A percentile compares a stretch with the other conserved stretches of the same genome.
These are phyloP conservation scores for Zychaea mexicana DNA, from an alignment of 371 early-diverging fungal genomes.

Conservation along the genomic window DNA sequence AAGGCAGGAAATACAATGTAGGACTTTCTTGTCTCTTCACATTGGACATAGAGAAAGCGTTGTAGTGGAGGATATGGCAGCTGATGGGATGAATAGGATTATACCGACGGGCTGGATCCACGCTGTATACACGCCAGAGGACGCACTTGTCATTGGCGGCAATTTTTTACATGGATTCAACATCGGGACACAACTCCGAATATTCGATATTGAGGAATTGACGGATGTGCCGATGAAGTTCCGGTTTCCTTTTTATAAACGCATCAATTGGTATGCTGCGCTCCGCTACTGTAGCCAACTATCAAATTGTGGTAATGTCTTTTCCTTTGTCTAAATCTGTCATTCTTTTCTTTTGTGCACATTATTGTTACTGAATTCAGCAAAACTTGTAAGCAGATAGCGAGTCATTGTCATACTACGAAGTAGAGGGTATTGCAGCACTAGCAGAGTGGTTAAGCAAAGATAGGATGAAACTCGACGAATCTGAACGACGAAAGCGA, in stretches of 20 bases:
- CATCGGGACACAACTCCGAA: slow-evolving; percentile 67
- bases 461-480: slow-evolving; percentile 3
- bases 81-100: too few relatives aligned
- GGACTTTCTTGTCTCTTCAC: too few relatives aligned
- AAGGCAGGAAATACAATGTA: slow-evolving; percentile 80
- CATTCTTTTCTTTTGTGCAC: neutral
- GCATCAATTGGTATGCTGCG: slow-evolving; percentile 79
- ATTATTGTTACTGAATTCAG: neutral
- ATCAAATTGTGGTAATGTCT: slow-evolving; percentile 24
- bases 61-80: too few relatives aligned
- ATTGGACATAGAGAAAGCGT: too few relatives aligned
- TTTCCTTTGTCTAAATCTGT: neutral
- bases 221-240: slow-evolving; percentile 81
- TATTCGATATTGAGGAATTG: slow-evolving; percentile 75
- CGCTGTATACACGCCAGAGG: slow-evolving; percentile 86
- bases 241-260: slow-evolving; percentile 84
- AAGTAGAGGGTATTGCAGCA: neutral
- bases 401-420: neutral
- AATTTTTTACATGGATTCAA: slow-evolving; percentile 85
- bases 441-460: neutral
- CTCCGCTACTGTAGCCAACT: slow-evolving; percentile 32
- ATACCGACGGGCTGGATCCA: slow-evolving; percentile 97
- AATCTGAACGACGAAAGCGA: neutral
- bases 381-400: too few relatives aligned
- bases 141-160: slow-evolving; percentile 91